A percentile compares a stretch with the other conserved stretches of the same genome.
These are phyloP conservation scores for Yamadazyma kitorensis DNA, from an alignment of 805 yeast genomes.

Conservation along the genomic window DNA sequence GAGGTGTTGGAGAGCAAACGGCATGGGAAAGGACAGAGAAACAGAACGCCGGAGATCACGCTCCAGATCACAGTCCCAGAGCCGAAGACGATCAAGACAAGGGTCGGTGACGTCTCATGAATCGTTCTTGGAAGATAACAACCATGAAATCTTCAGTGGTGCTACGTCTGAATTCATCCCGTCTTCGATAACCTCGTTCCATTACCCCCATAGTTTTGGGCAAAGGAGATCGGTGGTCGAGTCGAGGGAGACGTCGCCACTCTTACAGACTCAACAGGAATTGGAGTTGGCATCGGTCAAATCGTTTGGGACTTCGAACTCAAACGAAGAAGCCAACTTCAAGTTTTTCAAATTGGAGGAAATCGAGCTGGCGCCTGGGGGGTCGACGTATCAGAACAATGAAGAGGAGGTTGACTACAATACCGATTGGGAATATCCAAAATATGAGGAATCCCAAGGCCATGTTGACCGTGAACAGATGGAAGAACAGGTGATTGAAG, in stretches of 20 bases:
- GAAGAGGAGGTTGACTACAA: conserved; percentile 64
- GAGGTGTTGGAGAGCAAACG: neutral
- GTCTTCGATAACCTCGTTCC: conserved; percentile 73
- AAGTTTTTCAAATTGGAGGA: conserved; percentile 81
- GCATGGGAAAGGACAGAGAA: too few relatives aligned
- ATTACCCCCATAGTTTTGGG: conserved; percentile 59
- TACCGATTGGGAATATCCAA: conserved; percentile 68
- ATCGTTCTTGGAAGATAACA: conserved; percentile 53
- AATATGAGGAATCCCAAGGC: conserved; percentile 32
- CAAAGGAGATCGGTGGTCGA: conserved; percentile 15
- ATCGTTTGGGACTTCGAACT: conserved; percentile 34
- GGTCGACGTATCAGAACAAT: conserved; percentile 68
- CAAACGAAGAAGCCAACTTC: conserved; percentile 48
- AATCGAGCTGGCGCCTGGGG: conserved; percentile 83
- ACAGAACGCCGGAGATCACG: conserved; percentile 1
- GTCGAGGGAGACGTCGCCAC: conserved; percentile 35
- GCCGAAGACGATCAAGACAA: conserved; percentile 21
- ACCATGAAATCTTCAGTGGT: conserved; percentile 71
- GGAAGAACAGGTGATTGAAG: conserved; percentile 5
- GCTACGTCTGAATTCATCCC: conserved; percentile 76
- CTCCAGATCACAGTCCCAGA: conserved; percentile 4
- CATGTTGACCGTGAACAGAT: conserved; percentile 8
- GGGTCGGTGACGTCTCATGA: conserved; percentile 34
- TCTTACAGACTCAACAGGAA: conserved; percentile 24
- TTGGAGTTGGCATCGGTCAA: conserved; percentile 31